Conservation (phyloP, 345 rosid species). For the Mangifera indica region DNA sequence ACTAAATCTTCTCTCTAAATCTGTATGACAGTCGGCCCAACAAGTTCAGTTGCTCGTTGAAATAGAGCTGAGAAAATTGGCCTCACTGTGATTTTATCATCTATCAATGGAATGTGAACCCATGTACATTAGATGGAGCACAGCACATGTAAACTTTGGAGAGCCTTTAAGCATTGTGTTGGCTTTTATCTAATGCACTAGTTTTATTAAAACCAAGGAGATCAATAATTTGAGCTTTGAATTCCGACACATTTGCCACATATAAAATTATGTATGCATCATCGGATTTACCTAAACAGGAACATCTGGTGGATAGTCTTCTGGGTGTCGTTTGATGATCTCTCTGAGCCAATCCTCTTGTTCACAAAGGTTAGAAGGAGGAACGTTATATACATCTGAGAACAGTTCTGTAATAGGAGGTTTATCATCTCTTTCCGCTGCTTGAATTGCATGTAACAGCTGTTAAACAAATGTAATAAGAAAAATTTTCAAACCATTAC, state of each 20-base stretch:
- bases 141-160: background rate
- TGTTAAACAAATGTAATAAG: conserved; percentile 28
- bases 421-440: conserved; percentile 69
- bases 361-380: conserved; percentile 66
- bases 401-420: conserved; percentile 62
- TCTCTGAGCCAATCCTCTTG: conserved; percentile 65
- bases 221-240: conserved; percentile 2
- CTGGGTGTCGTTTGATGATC: conserved; percentile 48
- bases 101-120: background rate
- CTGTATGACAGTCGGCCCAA: background rate
- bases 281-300: conserved; percentile 38
- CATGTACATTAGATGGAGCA: background rate
- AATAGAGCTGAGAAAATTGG: too few species aligned
- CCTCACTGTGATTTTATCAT: background rate
- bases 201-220: background rate
- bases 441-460: conserved; percentile 71
- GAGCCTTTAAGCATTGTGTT: background rate
- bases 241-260: too few species aligned
- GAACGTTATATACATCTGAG: conserved; percentile 69
- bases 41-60: too few species aligned
- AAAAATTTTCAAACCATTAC: conserved; percentile 1
- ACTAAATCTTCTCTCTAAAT: too few species aligned
- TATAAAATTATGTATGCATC: background rate
- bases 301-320: conserved; percentile 70
- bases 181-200: background rate